Conservation (phyloP, 2,329 filamentous ascomycete genomes). For the Byssochlamys sp. region DNA sequence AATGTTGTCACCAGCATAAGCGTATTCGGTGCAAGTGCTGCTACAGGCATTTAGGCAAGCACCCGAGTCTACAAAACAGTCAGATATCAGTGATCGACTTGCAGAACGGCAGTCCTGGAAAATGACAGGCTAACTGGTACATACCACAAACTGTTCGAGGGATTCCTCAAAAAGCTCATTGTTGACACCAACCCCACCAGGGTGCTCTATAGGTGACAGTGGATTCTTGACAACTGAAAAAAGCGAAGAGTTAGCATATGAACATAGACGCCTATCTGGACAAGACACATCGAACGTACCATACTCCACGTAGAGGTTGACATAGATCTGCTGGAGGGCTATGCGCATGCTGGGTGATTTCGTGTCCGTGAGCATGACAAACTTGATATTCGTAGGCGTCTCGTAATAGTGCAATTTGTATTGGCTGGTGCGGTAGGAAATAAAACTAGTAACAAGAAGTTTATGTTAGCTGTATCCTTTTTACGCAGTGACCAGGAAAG, state of each 20-base stretch:
- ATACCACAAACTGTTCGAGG: conserved; percentile 42
- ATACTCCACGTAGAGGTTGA: conserved; percentile 95
- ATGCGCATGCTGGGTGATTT: conserved; percentile 82
- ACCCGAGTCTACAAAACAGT: conserved; percentile 1
- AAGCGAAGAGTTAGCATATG: conserved; percentile 3
- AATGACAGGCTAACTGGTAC: conserved; percentile 7
- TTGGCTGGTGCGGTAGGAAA: conserved; percentile 82
- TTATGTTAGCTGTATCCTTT: conserved; percentile 8
- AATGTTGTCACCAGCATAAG: not conserved
- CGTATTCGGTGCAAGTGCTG: not conserved
- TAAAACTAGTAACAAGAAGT: conserved; percentile 53
- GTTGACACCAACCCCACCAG: conserved; percentile 52
- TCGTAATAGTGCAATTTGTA: conserved; percentile 99
- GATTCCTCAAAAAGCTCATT: conserved; percentile 58
- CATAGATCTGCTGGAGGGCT: conserved; percentile 94
- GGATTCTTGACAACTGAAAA: conserved; percentile 54
- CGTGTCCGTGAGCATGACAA: conserved; percentile 91
- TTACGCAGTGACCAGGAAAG: not conserved
- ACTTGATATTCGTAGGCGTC: conserved; percentile 88
- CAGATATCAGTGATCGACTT: not conserved
- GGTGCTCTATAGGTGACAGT: conserved; percentile 52
- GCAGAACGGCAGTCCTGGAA: not conserved
- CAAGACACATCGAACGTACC: conserved; percentile 40
- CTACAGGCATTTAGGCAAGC: not conserved
- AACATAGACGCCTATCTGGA: not conserved